These are phyloP conservation scores for Isatis tinctoria DNA, from an alignment of 345 rosid genomes.

Conservation along the genomic window DNA sequence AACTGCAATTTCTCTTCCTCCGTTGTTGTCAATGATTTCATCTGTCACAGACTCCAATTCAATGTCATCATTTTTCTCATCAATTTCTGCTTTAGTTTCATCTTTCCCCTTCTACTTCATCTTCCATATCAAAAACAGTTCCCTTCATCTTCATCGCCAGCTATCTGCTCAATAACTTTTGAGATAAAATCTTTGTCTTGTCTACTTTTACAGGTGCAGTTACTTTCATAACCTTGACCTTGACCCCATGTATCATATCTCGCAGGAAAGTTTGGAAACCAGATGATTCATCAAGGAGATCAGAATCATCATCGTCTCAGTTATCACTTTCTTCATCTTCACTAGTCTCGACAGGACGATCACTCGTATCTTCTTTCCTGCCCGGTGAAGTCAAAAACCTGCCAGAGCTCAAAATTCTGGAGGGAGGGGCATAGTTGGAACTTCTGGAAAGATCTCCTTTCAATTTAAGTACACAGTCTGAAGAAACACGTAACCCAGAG, in stretches of 20 bases:
- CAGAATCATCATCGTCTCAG: conserved; percentile 67
- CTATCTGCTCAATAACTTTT: conserved; percentile 76
- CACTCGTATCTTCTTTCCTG: conserved; percentile 50
- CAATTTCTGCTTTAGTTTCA: conserved; percentile 50
- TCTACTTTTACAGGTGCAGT: conserved; percentile 70
- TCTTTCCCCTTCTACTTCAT: conserved; percentile 57
- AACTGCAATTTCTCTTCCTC: conserved; percentile 59
- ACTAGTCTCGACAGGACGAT: conserved; percentile 45
- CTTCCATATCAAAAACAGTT: conserved; percentile 45
- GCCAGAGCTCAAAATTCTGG: conserved; percentile 38
- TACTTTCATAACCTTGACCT: conserved; percentile 85
- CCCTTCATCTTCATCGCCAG: conserved; percentile 77
- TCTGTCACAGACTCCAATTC: conserved; percentile 42
- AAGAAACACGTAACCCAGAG: conserved; percentile 19
- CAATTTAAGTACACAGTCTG: conserved; percentile 84
- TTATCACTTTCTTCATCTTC: conserved; percentile 60
- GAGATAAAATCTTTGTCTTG: conserved; percentile 78
- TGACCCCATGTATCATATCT: conserved; percentile 86
- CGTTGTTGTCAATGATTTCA: conserved; percentile 52
- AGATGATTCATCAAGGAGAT: conserved; percentile 63
- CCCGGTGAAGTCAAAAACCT: conserved; percentile 43
- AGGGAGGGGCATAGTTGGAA: conserved; percentile 40
- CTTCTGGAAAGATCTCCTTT: conserved; percentile 45
- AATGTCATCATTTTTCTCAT: conserved; percentile 47
- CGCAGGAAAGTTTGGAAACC: conserved; percentile 65